These are phyloP conservation scores for Xylaria intraflava DNA, from an alignment of 495 filamentous ascomycete species.

Conservation along the genomic window DNA sequence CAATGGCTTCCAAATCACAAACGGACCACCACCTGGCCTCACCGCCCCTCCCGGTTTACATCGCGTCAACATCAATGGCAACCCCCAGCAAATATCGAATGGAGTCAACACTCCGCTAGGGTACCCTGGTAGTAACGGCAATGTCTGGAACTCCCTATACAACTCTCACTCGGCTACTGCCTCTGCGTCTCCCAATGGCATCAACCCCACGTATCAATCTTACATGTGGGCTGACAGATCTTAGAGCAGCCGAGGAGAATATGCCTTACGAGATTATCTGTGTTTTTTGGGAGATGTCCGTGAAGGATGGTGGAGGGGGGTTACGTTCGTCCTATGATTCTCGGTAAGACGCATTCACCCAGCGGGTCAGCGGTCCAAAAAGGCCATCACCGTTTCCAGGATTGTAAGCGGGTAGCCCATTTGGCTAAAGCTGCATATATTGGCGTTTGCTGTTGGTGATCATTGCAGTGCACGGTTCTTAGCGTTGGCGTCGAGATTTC, in stretches of 20 bases:
- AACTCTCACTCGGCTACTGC: constrained; percentile 16
- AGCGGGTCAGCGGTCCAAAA: constrained; percentile 4
- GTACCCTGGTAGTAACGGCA: neutral
- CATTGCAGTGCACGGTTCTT: constrained; percentile 24
- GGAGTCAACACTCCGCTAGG: constrained; percentile 1
- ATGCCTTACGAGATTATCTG: constrained; percentile 13
- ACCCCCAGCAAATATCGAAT: neutral
- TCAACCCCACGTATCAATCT: constrained; percentile 13
- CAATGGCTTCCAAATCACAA: constrained; percentile 62
- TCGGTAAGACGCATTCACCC: constrained; percentile 4
- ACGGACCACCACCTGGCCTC: constrained; percentile 68
- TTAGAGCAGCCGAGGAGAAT: constrained; percentile 6
- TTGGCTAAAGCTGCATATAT: constrained; percentile 29
- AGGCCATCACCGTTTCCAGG: constrained; percentile 9
- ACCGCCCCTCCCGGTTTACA: constrained; percentile 58
- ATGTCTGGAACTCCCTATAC: constrained; percentile 12
- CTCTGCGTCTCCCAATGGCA: constrained; percentile 16
- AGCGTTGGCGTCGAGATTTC: constrained; percentile 24
- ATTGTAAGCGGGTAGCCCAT: constrained; percentile 15
- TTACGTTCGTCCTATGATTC: neutral
- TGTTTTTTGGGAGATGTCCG: constrained; percentile 19
- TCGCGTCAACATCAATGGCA: constrained; percentile 20
- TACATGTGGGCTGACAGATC: constrained; percentile 22
- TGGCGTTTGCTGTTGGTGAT: constrained; percentile 26
- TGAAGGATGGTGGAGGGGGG: neutral